These are phyloP conservation scores for Stevia rebaudiana DNA, from an alignment of 140 eudicot genomes.

Conservation along the genomic window DNA sequence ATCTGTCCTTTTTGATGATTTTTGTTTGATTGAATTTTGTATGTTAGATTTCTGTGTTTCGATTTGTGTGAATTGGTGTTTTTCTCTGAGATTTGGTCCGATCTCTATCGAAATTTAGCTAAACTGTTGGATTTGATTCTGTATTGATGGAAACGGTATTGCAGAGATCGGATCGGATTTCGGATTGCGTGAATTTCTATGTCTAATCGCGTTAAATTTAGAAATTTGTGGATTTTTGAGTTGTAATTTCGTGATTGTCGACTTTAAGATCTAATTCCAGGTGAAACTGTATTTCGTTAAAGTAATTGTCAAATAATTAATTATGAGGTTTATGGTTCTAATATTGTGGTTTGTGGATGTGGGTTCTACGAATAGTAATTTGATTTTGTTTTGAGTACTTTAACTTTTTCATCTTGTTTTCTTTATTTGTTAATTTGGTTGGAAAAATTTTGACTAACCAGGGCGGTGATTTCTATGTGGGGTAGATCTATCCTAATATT, in stretches of 20 bases:
- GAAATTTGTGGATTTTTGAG: neutral
- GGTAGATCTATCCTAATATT: slow-evolving; percentile 29
- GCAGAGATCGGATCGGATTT: slow-evolving; percentile 28
- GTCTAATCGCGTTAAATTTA: slow-evolving; percentile 11
- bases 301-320: slow-evolving; percentile 2
- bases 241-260: slow-evolving; percentile 4
- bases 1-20: slow-evolving; percentile 6
- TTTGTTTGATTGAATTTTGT: neutral
- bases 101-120: slow-evolving; percentile 24
- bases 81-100: slow-evolving; percentile 16
- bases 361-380: neutral
- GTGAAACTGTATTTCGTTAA: slow-evolving; percentile 11
- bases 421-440: slow-evolving; percentile 4
- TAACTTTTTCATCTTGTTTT: neutral
- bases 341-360: slow-evolving; percentile 9
- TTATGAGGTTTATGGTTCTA: slow-evolving; percentile 15
- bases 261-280: slow-evolving; percentile 12
- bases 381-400: neutral
- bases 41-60: neutral
- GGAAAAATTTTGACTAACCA: slow-evolving; percentile 25
- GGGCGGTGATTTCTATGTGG: slow-evolving; percentile 28
- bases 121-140: neutral
- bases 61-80: slow-evolving; percentile 9
- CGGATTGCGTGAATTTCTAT: neutral
- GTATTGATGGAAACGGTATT: neutral